These are phyloP conservation scores for Anisodus acutangulus DNA, from an alignment of 257 asterid species.

Conservation along the genomic window DNA sequence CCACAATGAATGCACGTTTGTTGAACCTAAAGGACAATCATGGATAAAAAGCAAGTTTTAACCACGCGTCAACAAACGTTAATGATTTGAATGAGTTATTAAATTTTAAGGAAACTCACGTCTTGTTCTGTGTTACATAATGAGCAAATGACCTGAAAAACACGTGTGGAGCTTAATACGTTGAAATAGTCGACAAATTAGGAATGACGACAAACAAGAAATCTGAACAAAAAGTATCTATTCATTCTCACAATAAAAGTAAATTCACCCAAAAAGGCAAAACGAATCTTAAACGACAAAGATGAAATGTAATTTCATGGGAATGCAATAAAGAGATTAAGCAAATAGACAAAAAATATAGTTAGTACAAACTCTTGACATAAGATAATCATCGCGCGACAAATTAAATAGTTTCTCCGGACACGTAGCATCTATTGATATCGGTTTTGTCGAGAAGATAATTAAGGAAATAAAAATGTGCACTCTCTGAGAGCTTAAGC, in stretches of 20 bases:
- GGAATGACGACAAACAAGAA: background rate
- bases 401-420: background rate
- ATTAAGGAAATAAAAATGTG: too few relatives aligned
- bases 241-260: background rate
- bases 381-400: background rate
- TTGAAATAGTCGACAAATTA: background rate
- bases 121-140: slow-evolving; percentile 60
- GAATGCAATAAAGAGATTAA: background rate
- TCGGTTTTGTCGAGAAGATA: too few relatives aligned
- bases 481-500: too few relatives aligned
- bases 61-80: background rate
- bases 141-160: slow-evolving; percentile 61
- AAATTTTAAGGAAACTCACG: slow-evolving; percentile 41
- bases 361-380: background rate
- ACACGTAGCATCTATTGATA: too few relatives aligned
- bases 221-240: too few relatives aligned
- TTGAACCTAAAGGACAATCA: slow-evolving; percentile 46
- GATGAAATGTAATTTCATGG: background rate
- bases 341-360: background rate
- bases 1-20: slow-evolving; percentile 60
- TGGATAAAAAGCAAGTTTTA: background rate
- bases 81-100: background rate
- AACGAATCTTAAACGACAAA: background rate
- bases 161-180: background rate
- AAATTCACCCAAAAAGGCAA: background rate